Evolutionary conservation across 129 eudicot species (phyloP).

Genomic region (Flaveria sonorensis): DNA sequence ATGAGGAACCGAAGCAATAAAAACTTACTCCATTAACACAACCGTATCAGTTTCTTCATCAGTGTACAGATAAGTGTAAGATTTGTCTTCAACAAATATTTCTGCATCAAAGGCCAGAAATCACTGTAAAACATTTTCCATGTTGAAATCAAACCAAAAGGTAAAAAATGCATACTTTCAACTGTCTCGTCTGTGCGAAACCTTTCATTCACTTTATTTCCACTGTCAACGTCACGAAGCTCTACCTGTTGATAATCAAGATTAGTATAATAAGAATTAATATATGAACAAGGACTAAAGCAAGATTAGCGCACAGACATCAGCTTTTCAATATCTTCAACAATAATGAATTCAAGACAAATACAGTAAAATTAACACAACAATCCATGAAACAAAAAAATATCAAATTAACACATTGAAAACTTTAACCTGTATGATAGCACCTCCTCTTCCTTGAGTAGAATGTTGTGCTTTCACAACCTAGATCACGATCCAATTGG

Average conservation of each 20-base stretch:
- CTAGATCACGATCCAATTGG: conserved; percentile 35
- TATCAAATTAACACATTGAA: conserved; percentile 11
- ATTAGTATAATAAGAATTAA: conserved; percentile 2
- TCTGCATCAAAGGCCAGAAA: conserved; percentile 47
- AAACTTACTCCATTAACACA: conserved; percentile 83
- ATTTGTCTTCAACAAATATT: conserved; percentile 70
- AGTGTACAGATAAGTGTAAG: conserved; percentile 66
- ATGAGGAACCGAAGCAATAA: neutral
- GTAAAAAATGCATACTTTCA: conserved; percentile 62
- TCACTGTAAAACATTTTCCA: neutral
- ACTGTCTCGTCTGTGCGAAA: conserved; percentile 86
- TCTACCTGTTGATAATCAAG: conserved; percentile 60
- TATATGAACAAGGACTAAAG: neutral
- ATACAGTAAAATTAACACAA: neutral
- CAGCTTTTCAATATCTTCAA: neutral
- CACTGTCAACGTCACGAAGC: conserved; percentile 93
- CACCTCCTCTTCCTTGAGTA: conserved; percentile 92
- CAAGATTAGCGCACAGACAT: neutral
- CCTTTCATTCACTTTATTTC: conserved; percentile 89
- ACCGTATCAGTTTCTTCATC: conserved; percentile 72
- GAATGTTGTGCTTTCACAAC: conserved; percentile 83
- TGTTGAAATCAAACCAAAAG: neutral
- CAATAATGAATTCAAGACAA: neutral
- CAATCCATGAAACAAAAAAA: neutral
- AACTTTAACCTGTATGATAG: conserved; percentile 74